Evolutionary conservation across 305 asterid species (phyloP).

Genomic region (Fraxinus latifolia): DNA sequence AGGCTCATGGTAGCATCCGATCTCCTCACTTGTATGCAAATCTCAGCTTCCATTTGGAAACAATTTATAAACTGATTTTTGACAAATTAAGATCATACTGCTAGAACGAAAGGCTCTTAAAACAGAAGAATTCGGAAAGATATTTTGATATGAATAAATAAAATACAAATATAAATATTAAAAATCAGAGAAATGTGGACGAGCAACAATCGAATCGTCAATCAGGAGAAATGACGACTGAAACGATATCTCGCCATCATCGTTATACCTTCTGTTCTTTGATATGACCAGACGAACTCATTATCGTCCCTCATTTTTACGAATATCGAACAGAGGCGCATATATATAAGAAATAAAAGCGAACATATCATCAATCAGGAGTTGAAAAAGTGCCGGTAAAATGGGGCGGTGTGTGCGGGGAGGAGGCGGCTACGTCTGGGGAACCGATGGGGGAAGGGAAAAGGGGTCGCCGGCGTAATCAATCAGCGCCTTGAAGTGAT

Average conservation of each 20-base stretch:
- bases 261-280: slow-evolving; percentile 46
- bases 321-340: slow-evolving; percentile 36
- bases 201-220: slow-evolving; percentile 68
- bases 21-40: slow-evolving; percentile 64
- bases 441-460: background rate
- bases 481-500: background rate
- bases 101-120: background rate
- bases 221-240: slow-evolving; percentile 54
- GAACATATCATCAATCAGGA: background rate
- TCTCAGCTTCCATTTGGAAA: background rate
- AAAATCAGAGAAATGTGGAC: slow-evolving; percentile 30
- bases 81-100: background rate
- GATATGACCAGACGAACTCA: slow-evolving; percentile 34
- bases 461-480: background rate
- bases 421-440: background rate
- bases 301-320: slow-evolving; percentile 23
- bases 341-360: background rate
- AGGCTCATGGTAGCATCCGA: slow-evolving; percentile 75
- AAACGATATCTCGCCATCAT: slow-evolving; percentile 94
- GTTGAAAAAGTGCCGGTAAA: background rate
- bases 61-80: too few species aligned
- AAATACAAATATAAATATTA: background rate
- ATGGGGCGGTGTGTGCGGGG: too few species aligned
- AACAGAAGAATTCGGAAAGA: background rate
- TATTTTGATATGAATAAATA: background rate